Evolutionary conservation across 495 filamentous ascomycete genomes (phyloP).

Genomic region (Daldinia bambusicola): DNA sequence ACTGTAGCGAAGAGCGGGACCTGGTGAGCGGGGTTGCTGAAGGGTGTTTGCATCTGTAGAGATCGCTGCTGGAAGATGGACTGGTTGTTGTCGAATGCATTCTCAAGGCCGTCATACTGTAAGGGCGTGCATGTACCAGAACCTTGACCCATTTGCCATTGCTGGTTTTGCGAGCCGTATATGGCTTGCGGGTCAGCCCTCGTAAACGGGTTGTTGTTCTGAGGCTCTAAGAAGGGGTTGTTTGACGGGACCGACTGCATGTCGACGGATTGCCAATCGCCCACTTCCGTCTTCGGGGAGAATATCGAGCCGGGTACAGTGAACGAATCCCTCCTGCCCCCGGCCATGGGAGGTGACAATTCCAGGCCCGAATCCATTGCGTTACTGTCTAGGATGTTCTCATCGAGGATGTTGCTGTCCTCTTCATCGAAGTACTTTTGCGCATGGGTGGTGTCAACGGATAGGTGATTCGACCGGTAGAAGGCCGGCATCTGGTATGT

Average conservation of each 20-base stretch:
- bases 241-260: conserved; percentile 67
- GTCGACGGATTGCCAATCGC: conserved; percentile 71
- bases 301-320: conserved; percentile 73
- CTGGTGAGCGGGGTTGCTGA: conserved; percentile 60
- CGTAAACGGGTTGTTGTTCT: conserved; percentile 60
- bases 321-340: conserved; percentile 77
- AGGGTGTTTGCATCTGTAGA: conserved; percentile 62
- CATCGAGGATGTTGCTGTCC: conserved; percentile 83
- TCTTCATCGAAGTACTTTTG: conserved; percentile 79
- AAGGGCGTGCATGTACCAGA: conserved; percentile 59
- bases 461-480: conserved; percentile 69
- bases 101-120: conserved; percentile 71
- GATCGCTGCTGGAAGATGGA: conserved; percentile 63
- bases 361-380: conserved; percentile 72
- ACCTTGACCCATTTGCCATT: conserved; percentile 70
- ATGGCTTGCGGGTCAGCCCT: conserved; percentile 48
- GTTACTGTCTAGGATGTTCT: conserved; percentile 80
- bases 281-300: conserved; percentile 72
- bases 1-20: conserved; percentile 63
- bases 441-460: conserved; percentile 67
- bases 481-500: conserved; percentile 66
- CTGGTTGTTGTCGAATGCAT: conserved; percentile 67
- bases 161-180: conserved; percentile 60
- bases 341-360: conserved; percentile 72
- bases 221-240: conserved; percentile 70